Conservation (phyloP, 1,284 basidiomycete species). For the Neonothopanus nambi region DNA sequence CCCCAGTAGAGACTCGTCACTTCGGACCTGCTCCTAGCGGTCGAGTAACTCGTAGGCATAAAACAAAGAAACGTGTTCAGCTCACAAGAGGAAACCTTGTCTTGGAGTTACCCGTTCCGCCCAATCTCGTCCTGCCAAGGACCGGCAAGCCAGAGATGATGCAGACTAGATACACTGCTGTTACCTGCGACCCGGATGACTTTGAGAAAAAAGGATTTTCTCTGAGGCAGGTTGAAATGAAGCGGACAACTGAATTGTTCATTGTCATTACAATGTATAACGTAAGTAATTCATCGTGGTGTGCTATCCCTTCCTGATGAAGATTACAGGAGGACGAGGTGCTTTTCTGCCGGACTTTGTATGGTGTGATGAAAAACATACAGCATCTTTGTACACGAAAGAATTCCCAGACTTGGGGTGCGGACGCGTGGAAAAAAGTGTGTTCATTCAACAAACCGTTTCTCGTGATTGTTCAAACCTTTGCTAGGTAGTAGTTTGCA, state of each 20-base stretch:
- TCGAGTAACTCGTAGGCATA: conserved; percentile 72
- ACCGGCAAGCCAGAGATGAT: conserved; percentile 84
- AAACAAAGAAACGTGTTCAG: conserved; percentile 70
- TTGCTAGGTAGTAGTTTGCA: conserved; percentile 86
- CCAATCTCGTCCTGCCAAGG: conserved; percentile 81
- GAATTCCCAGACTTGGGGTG: conserved; percentile 94
- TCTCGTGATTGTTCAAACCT: background rate
- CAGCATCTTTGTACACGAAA: conserved; percentile 90
- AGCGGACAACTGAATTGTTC: conserved; percentile 88
- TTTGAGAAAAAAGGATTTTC: conserved; percentile 85
- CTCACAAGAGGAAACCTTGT: conserved; percentile 87
- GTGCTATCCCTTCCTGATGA: background rate
- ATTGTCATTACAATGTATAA: conserved; percentile 97
- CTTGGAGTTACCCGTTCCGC: conserved; percentile 82
- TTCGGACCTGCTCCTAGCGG: conserved; percentile 87
- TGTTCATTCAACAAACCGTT: conserved; percentile 4
- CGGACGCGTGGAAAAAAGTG: conserved; percentile 96
- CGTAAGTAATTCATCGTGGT: conserved; percentile 42
- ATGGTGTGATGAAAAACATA: conserved; percentile 95
- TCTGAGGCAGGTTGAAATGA: conserved; percentile 81
- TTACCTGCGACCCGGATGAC: conserved; percentile 93
- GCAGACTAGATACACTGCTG: conserved; percentile 83
- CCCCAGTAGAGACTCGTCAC: conserved; percentile 69
- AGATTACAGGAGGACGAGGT: conserved; percentile 85
- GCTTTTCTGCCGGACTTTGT: conserved; percentile 91